A percentile compares a stretch with the other conserved stretches of the same genome.
phyloP scores from a whole-genome alignment of 1,139 yeast species.

The Casaregolazyma lundiana region DNA sequence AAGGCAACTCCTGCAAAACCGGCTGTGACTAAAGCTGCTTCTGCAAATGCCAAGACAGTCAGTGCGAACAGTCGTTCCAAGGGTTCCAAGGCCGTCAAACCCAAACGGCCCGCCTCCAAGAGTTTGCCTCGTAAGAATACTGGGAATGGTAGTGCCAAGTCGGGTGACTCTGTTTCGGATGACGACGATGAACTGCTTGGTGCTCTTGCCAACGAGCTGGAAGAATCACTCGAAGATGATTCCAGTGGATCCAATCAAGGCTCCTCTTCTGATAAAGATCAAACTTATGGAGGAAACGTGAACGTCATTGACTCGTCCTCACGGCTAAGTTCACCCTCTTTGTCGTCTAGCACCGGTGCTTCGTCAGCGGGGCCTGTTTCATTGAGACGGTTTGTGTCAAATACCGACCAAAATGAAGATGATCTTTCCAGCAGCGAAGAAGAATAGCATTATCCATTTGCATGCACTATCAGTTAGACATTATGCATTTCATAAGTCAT shows the following conservation, averaged over 20 bases:
- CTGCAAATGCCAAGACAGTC: conserved; percentile 7
- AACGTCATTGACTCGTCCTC: conserved; percentile 1
- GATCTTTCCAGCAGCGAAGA: conserved; percentile 27
- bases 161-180: not conserved
- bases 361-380: conserved; percentile 21
- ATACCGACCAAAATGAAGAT: conserved; percentile 23
- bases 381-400: conserved; percentile 22
- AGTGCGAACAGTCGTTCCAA: conserved; percentile 1
- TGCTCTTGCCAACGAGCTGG: conserved; percentile 28
- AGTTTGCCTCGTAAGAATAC: not conserved
- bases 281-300: conserved; percentile 7
- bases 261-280: conserved; percentile 15
- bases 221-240: conserved; percentile 26
- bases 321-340: conserved; percentile 1
- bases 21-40: not conserved
- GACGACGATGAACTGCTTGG: conserved; percentile 29
- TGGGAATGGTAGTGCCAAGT: not conserved
- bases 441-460: conserved; percentile 16
- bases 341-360: conserved; percentile 12
- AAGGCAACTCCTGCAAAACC: conserved; percentile 7
- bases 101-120: not conserved
- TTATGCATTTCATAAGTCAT: not conserved
- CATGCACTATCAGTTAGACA: not conserved
- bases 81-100: not conserved
- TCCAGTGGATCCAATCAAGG: conserved; percentile 16